These are phyloP conservation scores for Pythium volutum DNA, from an alignment of 352 stramenopile species.

Conservation along the genomic window DNA sequence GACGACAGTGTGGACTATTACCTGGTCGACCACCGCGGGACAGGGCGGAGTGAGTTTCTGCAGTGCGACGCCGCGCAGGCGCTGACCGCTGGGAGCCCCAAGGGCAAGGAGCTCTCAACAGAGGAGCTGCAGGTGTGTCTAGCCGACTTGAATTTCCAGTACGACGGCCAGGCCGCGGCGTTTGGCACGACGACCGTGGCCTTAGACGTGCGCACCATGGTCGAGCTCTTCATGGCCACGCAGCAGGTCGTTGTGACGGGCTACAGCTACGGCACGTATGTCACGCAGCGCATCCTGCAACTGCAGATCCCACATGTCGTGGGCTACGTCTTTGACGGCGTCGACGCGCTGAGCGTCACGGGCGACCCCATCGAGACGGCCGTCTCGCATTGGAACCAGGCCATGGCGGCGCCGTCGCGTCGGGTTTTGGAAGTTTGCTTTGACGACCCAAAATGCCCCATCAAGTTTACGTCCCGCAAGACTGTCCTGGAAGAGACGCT, in stretches of 20 bases:
- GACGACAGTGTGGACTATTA: slow-evolving; percentile 27
- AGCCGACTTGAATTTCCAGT: slow-evolving; percentile 27
- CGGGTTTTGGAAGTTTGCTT: slow-evolving; percentile 23
- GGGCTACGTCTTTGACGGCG: slow-evolving; percentile 32
- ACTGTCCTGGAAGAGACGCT: slow-evolving; percentile 17
- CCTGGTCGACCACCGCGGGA: slow-evolving; percentile 35
- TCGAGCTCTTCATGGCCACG: slow-evolving; percentile 21
- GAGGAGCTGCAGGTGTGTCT: slow-evolving; percentile 26
- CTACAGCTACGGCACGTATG: slow-evolving; percentile 33
- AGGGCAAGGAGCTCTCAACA: slow-evolving; percentile 8
- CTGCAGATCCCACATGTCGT: slow-evolving; percentile 19
- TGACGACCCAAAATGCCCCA: slow-evolving; percentile 10
- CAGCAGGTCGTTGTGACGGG: slow-evolving; percentile 23
- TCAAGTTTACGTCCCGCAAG: slow-evolving; percentile 17
- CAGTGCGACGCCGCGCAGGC: slow-evolving; percentile 27
- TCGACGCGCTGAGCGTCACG: slow-evolving; percentile 14
- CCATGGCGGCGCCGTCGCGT: not conserved
- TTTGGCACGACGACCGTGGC: slow-evolving; percentile 25
- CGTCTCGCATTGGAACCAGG: slow-evolving; percentile 22
- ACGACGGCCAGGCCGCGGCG: slow-evolving; percentile 15
- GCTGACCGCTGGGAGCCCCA: slow-evolving; percentile 17
- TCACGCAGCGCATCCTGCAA: slow-evolving; percentile 28
- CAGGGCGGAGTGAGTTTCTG: slow-evolving; percentile 27
- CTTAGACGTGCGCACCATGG: slow-evolving; percentile 24
- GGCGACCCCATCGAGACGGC: slow-evolving; percentile 5